These are phyloP conservation scores for Talaromyces sp. DNA, from an alignment of 2,329 filamentous ascomycete genomes.

Conservation along the genomic window DNA sequence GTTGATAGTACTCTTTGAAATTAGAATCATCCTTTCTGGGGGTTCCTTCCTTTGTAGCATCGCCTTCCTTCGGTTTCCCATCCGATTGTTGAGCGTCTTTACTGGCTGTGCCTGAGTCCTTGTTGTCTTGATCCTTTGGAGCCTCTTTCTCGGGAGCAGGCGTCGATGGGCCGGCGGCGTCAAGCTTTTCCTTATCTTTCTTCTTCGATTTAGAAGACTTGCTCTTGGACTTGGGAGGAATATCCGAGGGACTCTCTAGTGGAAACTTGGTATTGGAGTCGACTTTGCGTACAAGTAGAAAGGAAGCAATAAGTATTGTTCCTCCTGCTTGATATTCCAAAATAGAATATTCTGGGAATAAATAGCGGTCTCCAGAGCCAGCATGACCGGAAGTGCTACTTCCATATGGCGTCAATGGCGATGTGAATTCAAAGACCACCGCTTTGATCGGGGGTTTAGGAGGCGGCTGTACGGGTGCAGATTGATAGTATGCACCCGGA, in stretches of 20 bases:
- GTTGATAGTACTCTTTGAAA: constrained; percentile 47
- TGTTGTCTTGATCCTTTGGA: constrained; percentile 6
- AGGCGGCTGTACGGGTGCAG: constrained; percentile 26
- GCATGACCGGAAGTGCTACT: constrained; percentile 37
- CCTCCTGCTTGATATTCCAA: constrained; percentile 45
- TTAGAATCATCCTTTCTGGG: constrained; percentile 15
- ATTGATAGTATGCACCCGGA: constrained; percentile 29
- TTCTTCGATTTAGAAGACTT: constrained; percentile 36
- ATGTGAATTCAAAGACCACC: constrained; percentile 46
- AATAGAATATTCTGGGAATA: constrained; percentile 47
- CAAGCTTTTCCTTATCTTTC: constrained; percentile 19
- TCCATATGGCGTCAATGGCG: constrained; percentile 37
- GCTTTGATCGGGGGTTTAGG: constrained; percentile 40
- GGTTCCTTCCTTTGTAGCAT: constrained; percentile 12
- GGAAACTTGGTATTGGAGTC: constrained; percentile 35
- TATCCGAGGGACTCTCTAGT: constrained; percentile 28
- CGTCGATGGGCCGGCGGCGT: constrained; percentile 11
- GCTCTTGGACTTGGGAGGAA: constrained; percentile 24
- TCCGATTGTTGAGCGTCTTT: not conserved
- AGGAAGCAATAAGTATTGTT: constrained; percentile 44
- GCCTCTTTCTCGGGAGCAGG: constrained; percentile 13
- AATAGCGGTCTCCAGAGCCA: constrained; percentile 43
- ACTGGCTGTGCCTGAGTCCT: constrained; percentile 16
- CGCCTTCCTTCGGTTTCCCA: constrained; percentile 6
- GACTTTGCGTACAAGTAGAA: constrained; percentile 42